Percentiles rank a stretch among this genome's conserved stretches.
Evolutionary conservation across 495 filamentous ascomycete genomes (phyloP).

Genomic region (Penicillium subrubescens): DNA sequence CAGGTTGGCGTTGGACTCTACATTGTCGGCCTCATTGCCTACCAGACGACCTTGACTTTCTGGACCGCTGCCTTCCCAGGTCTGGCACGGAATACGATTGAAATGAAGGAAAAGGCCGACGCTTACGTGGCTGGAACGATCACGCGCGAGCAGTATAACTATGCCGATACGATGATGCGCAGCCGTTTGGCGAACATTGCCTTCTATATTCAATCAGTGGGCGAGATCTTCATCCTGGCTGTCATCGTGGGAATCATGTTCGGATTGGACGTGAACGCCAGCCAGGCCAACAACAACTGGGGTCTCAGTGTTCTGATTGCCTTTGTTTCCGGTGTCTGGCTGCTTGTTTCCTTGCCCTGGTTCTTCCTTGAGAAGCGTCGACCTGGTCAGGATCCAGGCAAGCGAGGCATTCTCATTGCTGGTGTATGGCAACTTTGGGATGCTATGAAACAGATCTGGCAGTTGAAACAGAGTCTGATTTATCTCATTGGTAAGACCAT

Average conservation of each 20-base stretch:
- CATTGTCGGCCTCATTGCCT: constrained; percentile 65
- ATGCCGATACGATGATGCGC: constrained; percentile 62
- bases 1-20: constrained; percentile 58
- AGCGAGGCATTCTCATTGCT: constrained; percentile 51
- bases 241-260: constrained; percentile 66
- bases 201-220: constrained; percentile 63
- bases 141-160: constrained; percentile 60
- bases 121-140: constrained; percentile 54
- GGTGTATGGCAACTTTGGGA: constrained; percentile 61
- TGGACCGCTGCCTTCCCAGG: constrained; percentile 69
- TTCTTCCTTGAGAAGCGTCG: constrained; percentile 64
- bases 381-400: constrained; percentile 56
- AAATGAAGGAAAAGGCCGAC: constrained; percentile 55
- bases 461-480: constrained; percentile 62
- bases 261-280: constrained; percentile 58
- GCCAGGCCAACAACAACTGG: constrained; percentile 63
- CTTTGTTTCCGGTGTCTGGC: constrained; percentile 64
- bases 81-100: constrained; percentile 58
- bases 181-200: constrained; percentile 61
- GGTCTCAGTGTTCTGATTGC: constrained; percentile 65
- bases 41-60: constrained; percentile 67
- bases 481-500: constrained; percentile 56
- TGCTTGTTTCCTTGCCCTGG: constrained; percentile 62
- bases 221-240: constrained; percentile 62
- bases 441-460: constrained; percentile 60